Base-by-base conservation (phyloP, 768 basidiomycete genomes). In the Suillus subluteus region DNA sequence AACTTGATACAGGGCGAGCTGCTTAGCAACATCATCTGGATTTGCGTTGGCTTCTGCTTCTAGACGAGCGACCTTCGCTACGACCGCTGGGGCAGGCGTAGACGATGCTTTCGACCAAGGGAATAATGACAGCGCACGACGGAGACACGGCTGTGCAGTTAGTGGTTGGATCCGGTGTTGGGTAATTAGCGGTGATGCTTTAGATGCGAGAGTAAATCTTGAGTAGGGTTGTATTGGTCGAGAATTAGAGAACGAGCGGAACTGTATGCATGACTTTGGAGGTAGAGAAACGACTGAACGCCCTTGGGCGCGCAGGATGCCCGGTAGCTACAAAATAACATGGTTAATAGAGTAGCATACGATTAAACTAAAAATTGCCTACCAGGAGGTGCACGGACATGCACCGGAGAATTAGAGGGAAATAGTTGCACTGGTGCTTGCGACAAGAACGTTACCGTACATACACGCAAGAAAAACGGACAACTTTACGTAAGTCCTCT, bases 11-110 rank as follows among this genome's bases (percentile, higher is more conserved):
- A 94, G 79, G 3, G 86, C 82, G 65, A 95, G 75, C 72, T 95
- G 94, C 71, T 88, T 91, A 26, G 79, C 69, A 26, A 91, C 77
- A 78, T 94, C 88, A 68, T 89, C 80, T 1, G 91, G 91, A 68
- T 88, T 80, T 7, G 88, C 85, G 69, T 95, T 91, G 16, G 90
- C 94, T 52, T 89, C 91, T 6, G 88, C 89, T 72, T 95, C 94
- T 61, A 92, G 83, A 16, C 85, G 81, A n/a, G 90, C 86, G 37
- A 94, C 88, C 54, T 86, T 82, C 8, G 88, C 90, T 12, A 92
- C 88, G 32, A 89, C 82, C 35, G 84, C 81, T 4, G 91, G 90
- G 0, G 89, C 83, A 1, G 91, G 89, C 1, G 82, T 74, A 15
- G 82, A 72, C 23, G 76, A 72, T 4, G 82, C 73, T 65, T 82